A percentile compares a stretch with the other conserved stretches of the same genome.
phyloP scores from a whole-genome alignment of 192 early-diverging fungal species.

The Entomortierella parvispora region DNA sequence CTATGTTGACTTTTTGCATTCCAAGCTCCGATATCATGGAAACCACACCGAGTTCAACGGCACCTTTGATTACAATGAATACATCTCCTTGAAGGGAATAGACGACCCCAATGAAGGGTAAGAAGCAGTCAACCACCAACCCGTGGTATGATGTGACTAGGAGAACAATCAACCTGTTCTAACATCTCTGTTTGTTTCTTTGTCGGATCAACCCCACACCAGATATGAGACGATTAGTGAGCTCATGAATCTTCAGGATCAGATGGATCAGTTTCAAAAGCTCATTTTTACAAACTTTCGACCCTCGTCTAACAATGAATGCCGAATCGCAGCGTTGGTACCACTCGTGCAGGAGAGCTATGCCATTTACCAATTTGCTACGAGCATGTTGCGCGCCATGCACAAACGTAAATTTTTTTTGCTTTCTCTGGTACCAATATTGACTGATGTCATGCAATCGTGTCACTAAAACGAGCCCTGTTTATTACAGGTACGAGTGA shows the following conservation, averaged over 20 bases:
- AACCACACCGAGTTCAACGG: conserved; percentile 92
- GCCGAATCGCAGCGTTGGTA: conserved; percentile 91
- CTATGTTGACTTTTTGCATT: conserved; percentile 86
- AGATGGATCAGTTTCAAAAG: conserved; percentile 89
- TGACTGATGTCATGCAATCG: not conserved
- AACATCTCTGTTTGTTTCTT: not conserved
- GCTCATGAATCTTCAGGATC: conserved; percentile 88
- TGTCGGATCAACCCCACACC: not conserved
- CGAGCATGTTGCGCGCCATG: conserved; percentile 95
- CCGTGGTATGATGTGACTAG: too few species aligned
- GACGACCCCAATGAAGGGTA: conserved; percentile 98
- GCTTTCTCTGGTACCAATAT: not conserved
- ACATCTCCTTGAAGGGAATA: conserved; percentile 88
- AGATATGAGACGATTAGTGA: conserved; percentile 96
- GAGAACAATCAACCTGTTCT: too few species aligned
- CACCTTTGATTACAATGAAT: conserved; percentile 96
- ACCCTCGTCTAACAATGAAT: conserved; percentile 86
- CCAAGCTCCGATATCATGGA: conserved; percentile 91
- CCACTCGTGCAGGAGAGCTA: conserved; percentile 94
- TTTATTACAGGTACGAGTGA: conserved; percentile 63
- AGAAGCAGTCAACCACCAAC: conserved; percentile 1
- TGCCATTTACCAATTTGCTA: conserved; percentile 93
- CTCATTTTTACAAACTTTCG: conserved; percentile 85
- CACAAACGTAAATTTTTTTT: conserved; percentile 72
- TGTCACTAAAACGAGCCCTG: not conserved